Conservation (phyloP, 2,329 filamentous ascomycete genomes). For the Colletotrichum sp. region DNA sequence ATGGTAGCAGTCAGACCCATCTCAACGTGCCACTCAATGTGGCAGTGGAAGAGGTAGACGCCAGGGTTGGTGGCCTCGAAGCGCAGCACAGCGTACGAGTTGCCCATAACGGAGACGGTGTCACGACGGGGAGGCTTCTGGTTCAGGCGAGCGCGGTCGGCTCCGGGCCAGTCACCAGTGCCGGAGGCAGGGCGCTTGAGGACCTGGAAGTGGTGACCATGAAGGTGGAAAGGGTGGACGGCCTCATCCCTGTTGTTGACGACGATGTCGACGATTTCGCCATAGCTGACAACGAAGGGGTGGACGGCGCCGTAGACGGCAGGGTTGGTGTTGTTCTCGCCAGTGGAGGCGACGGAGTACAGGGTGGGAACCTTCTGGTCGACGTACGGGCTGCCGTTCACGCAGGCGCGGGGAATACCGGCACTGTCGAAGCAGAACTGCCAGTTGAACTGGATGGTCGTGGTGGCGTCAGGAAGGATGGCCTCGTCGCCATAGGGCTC, state of each 20-base stretch:
- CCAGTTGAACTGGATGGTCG: constrained; percentile 61
- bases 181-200: constrained; percentile 44
- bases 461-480: constrained; percentile 57
- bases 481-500: constrained; percentile 58
- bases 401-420: constrained; percentile 64
- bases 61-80: constrained; percentile 59
- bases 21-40: constrained; percentile 67
- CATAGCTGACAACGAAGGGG: constrained; percentile 43
- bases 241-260: constrained; percentile 54
- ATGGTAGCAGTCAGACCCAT: constrained; percentile 62
- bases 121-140: constrained; percentile 38
- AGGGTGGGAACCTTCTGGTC: constrained; percentile 71
- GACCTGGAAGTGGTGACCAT: constrained; percentile 62
- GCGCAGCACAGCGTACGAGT: constrained; percentile 55
- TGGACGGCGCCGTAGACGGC: constrained; percentile 47
- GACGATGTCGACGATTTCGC: constrained; percentile 50
- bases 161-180: constrained; percentile 40
- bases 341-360: constrained; percentile 71
- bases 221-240: constrained; percentile 58
- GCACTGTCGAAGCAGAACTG: constrained; percentile 66
- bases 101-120: constrained; percentile 41
- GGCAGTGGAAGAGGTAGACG: constrained; percentile 62
- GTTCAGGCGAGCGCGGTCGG: constrained; percentile 29
- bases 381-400: constrained; percentile 74
- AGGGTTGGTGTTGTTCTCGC: constrained; percentile 45